phyloP scores from a whole-genome alignment of 306 rosid species.

The Cicer arietinum region DNA sequence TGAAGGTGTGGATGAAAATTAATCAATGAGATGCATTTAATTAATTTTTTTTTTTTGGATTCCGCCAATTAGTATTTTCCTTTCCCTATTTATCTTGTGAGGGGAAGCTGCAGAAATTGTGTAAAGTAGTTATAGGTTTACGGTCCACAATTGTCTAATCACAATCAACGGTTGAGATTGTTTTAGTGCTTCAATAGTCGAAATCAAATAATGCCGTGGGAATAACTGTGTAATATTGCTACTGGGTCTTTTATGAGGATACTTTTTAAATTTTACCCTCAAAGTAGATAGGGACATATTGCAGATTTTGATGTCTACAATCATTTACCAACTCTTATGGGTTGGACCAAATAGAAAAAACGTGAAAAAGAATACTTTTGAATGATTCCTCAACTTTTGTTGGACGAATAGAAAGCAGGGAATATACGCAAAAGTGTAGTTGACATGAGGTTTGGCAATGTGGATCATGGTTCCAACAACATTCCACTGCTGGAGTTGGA shows the following conservation, averaged over 20 bases:
- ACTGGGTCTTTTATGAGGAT: no score
- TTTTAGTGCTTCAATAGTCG: no score
- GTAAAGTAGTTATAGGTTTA: no score
- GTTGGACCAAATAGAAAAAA: conserved; percentile 22
- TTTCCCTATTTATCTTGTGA: neutral
- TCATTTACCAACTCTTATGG: conserved; percentile 21
- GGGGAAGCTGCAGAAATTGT: no score
- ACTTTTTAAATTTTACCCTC: neutral
- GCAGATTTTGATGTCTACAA: conserved; percentile 15
- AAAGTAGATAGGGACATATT: neutral
- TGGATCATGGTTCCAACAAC: neutral
- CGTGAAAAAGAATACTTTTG: conserved; percentile 9
- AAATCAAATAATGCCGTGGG: no score
- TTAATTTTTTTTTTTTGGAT: no score
- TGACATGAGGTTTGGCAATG: conserved; percentile 39
- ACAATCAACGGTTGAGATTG: no score
- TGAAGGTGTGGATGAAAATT: no score
- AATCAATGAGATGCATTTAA: no score
- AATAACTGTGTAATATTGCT: no score
- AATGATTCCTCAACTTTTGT: conserved; percentile 34
- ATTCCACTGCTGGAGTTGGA: conserved; percentile 22
- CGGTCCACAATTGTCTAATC: no score
- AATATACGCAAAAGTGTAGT: conserved; percentile 12
- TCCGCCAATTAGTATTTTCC: no score
- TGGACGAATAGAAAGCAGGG: conserved; percentile 5